phyloP scores from a whole-genome alignment of 2,329 filamentous ascomycete genomes.

The Microthyrium microscopicum region DNA sequence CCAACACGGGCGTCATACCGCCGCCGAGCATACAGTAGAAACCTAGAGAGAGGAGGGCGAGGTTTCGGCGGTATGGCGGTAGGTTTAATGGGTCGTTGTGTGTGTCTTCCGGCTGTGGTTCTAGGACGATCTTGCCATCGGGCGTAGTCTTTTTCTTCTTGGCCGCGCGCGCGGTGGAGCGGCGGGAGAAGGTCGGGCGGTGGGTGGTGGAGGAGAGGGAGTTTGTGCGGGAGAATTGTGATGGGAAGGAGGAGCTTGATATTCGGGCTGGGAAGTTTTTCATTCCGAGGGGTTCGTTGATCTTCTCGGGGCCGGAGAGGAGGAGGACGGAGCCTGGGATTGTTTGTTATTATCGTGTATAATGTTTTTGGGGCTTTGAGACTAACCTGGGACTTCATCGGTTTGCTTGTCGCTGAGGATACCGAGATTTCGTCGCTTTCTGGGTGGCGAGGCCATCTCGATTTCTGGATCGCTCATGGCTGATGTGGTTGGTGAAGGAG shows the following conservation, averaged over 20 bases:
- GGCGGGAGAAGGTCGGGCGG: slow-evolving; percentile 8
- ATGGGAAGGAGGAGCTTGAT: slow-evolving; percentile 38
- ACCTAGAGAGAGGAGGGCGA: slow-evolving; percentile 64
- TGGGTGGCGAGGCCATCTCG: too few species aligned
- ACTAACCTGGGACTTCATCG: slow-evolving; percentile 69
- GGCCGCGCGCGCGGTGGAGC: slow-evolving; percentile 5
- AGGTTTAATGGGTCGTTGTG: slow-evolving; percentile 87
- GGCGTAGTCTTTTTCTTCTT: slow-evolving; percentile 54
- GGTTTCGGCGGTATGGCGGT: slow-evolving; percentile 65
- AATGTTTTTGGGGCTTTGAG: background rate
- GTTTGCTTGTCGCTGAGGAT: slow-evolving; percentile 68
- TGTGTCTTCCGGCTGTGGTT: slow-evolving; percentile 84
- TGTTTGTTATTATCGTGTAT: background rate
- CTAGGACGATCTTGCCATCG: slow-evolving; percentile 71
- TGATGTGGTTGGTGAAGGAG: too few species aligned
- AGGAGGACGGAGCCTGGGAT: slow-evolving; percentile 42
- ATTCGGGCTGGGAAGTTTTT: slow-evolving; percentile 44
- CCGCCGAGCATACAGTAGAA: slow-evolving; percentile 90
- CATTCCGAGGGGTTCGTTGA: slow-evolving; percentile 45
- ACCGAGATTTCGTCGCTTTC: slow-evolving; percentile 58
- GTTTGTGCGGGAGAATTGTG: slow-evolving; percentile 15
- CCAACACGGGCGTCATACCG: slow-evolving; percentile 78
- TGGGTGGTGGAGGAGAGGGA: slow-evolving; percentile 7
- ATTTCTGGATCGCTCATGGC: too few species aligned
- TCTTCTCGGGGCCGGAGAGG: slow-evolving; percentile 36